Percentiles rank a stretch among this genome's conserved stretches.
phyloP scores from a whole-genome alignment of 2,329 filamentous ascomycete species.

The Botrytis sinoallii region DNA sequence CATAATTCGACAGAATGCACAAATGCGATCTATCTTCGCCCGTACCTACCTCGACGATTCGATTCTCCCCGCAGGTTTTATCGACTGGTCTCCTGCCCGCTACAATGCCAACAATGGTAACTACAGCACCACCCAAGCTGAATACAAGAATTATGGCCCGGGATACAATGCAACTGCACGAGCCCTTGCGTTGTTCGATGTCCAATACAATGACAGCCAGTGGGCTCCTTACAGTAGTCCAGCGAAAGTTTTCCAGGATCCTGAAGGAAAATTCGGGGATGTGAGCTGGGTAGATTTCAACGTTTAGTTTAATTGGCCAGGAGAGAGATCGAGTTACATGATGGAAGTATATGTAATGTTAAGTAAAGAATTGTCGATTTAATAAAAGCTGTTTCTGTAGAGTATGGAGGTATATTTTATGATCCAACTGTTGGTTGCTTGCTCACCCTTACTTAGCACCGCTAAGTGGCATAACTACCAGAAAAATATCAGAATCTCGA shows the following conservation, averaged over 20 bases:
- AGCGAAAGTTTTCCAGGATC: constrained; percentile 29
- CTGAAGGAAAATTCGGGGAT: constrained; percentile 28
- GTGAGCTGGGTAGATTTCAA: constrained; percentile 30
- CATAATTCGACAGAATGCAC: constrained; percentile 40
- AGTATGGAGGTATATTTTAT: neutral
- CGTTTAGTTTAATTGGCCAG: constrained; percentile 14
- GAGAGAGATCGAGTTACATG: neutral
- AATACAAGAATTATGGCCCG: constrained; percentile 50
- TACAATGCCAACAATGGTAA: constrained; percentile 27
- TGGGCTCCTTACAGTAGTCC: constrained; percentile 26
- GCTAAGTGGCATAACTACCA: neutral
- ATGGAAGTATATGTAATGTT: neutral
- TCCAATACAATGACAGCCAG: constrained; percentile 25
- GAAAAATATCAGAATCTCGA: neutral
- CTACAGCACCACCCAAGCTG: constrained; percentile 49
- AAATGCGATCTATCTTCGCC: constrained; percentile 51
- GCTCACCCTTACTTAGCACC: neutral
- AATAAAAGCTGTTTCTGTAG: neutral
- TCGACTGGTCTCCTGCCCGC: constrained; percentile 43
- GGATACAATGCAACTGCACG: constrained; percentile 50
- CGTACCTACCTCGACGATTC: constrained; percentile 49
- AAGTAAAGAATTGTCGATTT: neutral
- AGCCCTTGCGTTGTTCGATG: constrained; percentile 22
- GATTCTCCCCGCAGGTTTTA: constrained; percentile 49
- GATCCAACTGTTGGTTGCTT: neutral